These are phyloP conservation scores for Quercus ilex DNA, from an alignment of 306 rosid species.

Conservation along the genomic window DNA sequence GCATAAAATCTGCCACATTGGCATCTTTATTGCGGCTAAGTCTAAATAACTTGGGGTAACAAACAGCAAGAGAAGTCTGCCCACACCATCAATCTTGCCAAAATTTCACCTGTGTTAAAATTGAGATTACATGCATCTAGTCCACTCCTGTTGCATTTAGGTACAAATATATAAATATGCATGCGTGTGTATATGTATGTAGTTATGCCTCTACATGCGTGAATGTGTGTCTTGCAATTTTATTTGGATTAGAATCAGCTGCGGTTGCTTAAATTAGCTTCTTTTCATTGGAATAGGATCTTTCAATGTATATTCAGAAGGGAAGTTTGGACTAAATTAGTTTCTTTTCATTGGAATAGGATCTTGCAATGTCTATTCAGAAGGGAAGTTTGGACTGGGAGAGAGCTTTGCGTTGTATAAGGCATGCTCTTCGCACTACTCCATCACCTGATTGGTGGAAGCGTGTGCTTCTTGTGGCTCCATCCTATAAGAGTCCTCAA, in stretches of 20 bases:
- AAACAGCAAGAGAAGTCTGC: no score
- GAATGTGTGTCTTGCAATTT: conserved; percentile 1
- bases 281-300: conserved; percentile 55
- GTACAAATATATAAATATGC: neutral
- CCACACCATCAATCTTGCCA: no score
- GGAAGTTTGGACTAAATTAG: conserved; percentile 74
- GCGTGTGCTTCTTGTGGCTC: conserved; percentile 88
- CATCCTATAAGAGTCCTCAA: conserved; percentile 76
- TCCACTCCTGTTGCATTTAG: neutral
- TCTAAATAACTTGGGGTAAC: no score
- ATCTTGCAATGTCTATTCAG: conserved; percentile 75
- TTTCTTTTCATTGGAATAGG: conserved; percentile 47
- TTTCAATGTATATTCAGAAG: conserved; percentile 73
- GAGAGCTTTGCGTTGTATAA: conserved; percentile 90
- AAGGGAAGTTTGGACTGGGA: conserved; percentile 99
- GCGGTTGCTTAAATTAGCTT: conserved; percentile 15
- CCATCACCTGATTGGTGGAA: conserved; percentile 99
- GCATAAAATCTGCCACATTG: no score
- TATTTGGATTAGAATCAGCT: conserved; percentile 18
- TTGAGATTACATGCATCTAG: neutral
- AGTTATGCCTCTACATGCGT: neutral
- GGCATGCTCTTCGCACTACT: conserved; percentile 88
- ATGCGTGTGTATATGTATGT: neutral
- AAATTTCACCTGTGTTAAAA: no score
- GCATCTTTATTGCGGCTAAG: no score